Percentiles rank a stretch among this genome's conserved stretches.
Evolutionary conservation across 352 stramenopile species (phyloP).

Genomic region (Pythium dissotocum): DNA sequence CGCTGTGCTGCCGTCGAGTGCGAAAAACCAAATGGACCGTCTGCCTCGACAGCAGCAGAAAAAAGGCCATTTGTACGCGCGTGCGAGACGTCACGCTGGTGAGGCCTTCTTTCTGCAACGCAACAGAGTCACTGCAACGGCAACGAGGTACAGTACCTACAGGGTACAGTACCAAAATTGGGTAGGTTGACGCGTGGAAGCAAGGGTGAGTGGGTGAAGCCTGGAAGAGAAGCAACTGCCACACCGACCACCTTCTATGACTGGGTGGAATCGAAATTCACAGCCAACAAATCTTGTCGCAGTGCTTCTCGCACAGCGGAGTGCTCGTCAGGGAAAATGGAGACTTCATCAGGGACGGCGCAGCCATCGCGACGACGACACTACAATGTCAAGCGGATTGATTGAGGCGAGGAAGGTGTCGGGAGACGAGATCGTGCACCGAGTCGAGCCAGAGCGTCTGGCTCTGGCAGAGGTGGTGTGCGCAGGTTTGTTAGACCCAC

Average conservation of each 20-base stretch:
- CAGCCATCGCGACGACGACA: neutral
- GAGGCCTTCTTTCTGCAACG: slow-evolving; percentile 13
- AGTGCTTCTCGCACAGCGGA: neutral
- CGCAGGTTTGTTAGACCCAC: neutral
- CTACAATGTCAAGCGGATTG: neutral
- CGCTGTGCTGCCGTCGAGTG: slow-evolving; percentile 21
- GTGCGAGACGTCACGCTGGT: slow-evolving; percentile 27
- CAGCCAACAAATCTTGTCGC: neutral
- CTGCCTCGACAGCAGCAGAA: slow-evolving; percentile 22
- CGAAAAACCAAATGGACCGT: slow-evolving; percentile 25
- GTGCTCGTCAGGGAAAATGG: too few relatives aligned
- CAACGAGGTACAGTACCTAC: slow-evolving; percentile 32
- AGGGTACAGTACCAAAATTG: slow-evolving; percentile 20
- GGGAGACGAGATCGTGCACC: neutral
- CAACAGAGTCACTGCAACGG: slow-evolving; percentile 28
- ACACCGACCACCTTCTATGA: neutral
- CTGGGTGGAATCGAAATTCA: neutral
- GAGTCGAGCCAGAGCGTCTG: neutral
- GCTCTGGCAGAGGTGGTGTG: neutral
- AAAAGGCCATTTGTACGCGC: slow-evolving; percentile 29
- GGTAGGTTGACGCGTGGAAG: slow-evolving; percentile 19
- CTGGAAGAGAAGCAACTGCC: slow-evolving; percentile 20
- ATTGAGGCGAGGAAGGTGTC: neutral
- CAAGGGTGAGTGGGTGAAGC: slow-evolving; percentile 12
- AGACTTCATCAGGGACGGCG: neutral